A percentile compares a stretch with the other conserved stretches of the same genome.
These are phyloP conservation scores for Stellera chamaejasme DNA, from an alignment of 345 rosid species.

Conservation along the genomic window DNA sequence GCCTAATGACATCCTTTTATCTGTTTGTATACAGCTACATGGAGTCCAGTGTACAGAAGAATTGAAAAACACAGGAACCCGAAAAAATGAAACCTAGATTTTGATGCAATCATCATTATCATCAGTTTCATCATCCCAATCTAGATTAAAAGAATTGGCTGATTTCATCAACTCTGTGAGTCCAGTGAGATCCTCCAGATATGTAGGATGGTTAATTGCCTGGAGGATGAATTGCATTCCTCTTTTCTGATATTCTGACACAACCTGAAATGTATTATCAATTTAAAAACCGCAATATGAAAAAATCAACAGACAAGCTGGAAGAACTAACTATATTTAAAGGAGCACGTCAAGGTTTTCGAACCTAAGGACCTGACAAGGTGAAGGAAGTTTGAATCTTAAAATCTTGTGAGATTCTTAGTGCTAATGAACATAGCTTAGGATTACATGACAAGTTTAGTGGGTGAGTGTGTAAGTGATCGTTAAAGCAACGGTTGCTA, in stretches of 20 bases:
- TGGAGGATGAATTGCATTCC: constrained; percentile 67
- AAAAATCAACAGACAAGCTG: too few species aligned
- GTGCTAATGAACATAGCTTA: too few species aligned
- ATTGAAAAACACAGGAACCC: too few species aligned
- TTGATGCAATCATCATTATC: constrained; percentile 28
- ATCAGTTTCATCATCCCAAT: constrained; percentile 58
- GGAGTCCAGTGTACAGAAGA: too few species aligned
- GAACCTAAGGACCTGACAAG: too few species aligned
- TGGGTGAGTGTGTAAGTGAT: too few species aligned
- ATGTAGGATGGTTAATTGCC: constrained; percentile 93
- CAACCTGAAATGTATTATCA: constrained; percentile 41
- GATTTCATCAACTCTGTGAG: constrained; percentile 75
- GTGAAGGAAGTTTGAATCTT: too few species aligned
- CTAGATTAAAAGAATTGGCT: constrained; percentile 51
- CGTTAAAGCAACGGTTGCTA: too few species aligned
- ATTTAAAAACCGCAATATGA: neutral
- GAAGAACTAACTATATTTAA: too few species aligned
- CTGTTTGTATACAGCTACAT: neutral
- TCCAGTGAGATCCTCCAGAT: constrained; percentile 88
- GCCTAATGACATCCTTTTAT: neutral
- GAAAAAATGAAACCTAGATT: constrained; percentile 14
- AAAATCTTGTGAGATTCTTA: too few species aligned
- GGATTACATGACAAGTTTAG: too few species aligned
- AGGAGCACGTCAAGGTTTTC: too few species aligned
- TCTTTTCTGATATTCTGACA: constrained; percentile 52